Conservation (phyloP, 257 asterid species). For the Leptodermis oblonga region DNA sequence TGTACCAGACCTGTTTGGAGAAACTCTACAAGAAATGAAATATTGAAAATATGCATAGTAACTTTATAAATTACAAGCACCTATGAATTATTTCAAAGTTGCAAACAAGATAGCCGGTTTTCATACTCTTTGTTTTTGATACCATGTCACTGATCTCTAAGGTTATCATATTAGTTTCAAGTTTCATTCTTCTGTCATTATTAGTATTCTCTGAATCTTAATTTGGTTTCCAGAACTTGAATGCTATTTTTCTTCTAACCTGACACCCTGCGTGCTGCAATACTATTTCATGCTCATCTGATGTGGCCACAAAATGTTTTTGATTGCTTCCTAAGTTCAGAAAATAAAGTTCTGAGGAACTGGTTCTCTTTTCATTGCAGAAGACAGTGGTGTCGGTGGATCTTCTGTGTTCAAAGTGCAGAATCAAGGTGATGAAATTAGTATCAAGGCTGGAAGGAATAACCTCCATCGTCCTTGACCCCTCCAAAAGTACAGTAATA, state of each 20-base stretch:
- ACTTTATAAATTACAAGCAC: background rate
- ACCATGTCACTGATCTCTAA: slow-evolving; percentile 22
- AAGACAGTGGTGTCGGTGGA: slow-evolving; percentile 36
- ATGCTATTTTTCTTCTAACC: slow-evolving; percentile 6
- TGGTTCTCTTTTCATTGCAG: slow-evolving; percentile 12
- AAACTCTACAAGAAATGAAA: background rate
- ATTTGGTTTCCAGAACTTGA: background rate
- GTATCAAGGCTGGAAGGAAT: slow-evolving; percentile 28
- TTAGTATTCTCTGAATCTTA: too few species aligned
- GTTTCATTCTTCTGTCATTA: slow-evolving; percentile 3
- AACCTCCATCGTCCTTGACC: slow-evolving; percentile 29
- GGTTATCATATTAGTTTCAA: too few species aligned
- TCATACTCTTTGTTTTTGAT: slow-evolving; percentile 6
- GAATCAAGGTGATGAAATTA: slow-evolving; percentile 24
- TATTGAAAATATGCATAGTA: background rate
- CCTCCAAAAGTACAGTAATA: slow-evolving; percentile 27
- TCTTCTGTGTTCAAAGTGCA: slow-evolving; percentile 33
- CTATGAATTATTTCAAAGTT: too few species aligned
- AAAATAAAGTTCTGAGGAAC: background rate
- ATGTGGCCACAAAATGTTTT: slow-evolving; percentile 11
- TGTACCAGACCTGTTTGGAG: slow-evolving; percentile 1
- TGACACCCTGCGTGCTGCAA: slow-evolving; percentile 22
- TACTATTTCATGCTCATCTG: slow-evolving; percentile 11
- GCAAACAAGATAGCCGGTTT: slow-evolving; percentile 1
- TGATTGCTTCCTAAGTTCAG: background rate